These are phyloP conservation scores for Alternaria sp. DNA, from an alignment of 2,329 filamentous ascomycete genomes.

Conservation along the genomic window DNA sequence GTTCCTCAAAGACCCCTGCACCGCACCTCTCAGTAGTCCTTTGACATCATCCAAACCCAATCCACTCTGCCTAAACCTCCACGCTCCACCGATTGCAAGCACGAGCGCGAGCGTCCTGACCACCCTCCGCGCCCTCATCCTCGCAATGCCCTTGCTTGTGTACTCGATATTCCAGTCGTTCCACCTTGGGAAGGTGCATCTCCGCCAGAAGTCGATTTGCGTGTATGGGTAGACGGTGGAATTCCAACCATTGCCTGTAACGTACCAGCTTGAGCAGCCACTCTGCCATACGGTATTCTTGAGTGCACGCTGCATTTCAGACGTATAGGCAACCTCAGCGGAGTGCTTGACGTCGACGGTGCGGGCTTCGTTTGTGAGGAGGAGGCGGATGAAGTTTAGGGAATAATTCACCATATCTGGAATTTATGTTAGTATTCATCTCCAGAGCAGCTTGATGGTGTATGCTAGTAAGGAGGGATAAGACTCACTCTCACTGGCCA, in stretches of 20 bases:
- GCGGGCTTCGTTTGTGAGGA: conserved; percentile 90
- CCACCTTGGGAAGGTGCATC: conserved; percentile 64
- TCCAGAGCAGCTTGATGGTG: too few species aligned
- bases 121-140: conserved; percentile 33
- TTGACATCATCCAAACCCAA: conserved; percentile 33
- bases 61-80: conserved; percentile 37
- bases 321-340: conserved; percentile 70
- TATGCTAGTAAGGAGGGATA: not conserved
- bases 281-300: conserved; percentile 63
- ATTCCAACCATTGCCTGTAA: conserved; percentile 79
- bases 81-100: conserved; percentile 34
- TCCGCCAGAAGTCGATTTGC: conserved; percentile 61
- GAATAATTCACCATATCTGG: conserved; percentile 66
- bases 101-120: conserved; percentile 29
- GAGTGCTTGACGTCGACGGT: conserved; percentile 87
- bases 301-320: conserved; percentile 52
- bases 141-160: conserved; percentile 58
- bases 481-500: conserved; percentile 63
- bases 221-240: conserved; percentile 71
- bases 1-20: conserved; percentile 22
- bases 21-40: conserved; percentile 12
- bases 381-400: conserved; percentile 66
- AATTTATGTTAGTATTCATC: not conserved
- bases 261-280: conserved; percentile 70
- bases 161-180: conserved; percentile 63